A percentile compares a stretch with the other conserved stretches of the same genome.
phyloP scores from a whole-genome alignment of 2,329 filamentous ascomycete genomes.

The Fusarium azukiicola region DNA sequence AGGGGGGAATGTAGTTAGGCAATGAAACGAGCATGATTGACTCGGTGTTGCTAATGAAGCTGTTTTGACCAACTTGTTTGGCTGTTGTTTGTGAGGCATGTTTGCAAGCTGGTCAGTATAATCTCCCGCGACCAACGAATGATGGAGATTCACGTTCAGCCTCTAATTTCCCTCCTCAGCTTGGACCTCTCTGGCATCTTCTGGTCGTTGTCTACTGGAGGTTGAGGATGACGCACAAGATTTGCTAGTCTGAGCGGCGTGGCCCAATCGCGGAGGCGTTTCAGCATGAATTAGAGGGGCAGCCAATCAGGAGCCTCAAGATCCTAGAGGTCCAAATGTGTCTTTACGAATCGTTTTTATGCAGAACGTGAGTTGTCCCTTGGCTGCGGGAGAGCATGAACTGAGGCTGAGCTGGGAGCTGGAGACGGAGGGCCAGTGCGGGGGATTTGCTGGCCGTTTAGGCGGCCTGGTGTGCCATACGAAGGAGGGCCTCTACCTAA shows the following conservation, averaged over 20 bases:
- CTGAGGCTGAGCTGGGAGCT: slow-evolving; percentile 35
- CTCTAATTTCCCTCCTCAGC: slow-evolving; percentile 23
- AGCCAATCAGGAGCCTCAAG: neutral
- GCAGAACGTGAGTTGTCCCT: neutral
- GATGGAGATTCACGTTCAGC: neutral
- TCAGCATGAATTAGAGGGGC: slow-evolving; percentile 16
- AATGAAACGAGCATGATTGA: slow-evolving; percentile 24
- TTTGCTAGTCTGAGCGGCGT: slow-evolving; percentile 25
- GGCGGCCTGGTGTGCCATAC: slow-evolving; percentile 6
- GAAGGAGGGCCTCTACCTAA: too few species aligned
- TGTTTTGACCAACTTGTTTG: neutral
- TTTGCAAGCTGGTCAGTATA: neutral
- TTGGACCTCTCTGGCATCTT: slow-evolving; percentile 12
- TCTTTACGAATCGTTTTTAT: slow-evolving; percentile 12
- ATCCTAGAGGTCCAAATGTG: neutral
- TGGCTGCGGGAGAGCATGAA: neutral
- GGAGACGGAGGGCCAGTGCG: slow-evolving; percentile 32
- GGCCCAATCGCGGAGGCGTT: slow-evolving; percentile 23
- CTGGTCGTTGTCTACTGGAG: slow-evolving; percentile 17
- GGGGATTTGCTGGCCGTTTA: slow-evolving; percentile 38
- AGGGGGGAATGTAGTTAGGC: slow-evolving; percentile 3
- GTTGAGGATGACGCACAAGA: slow-evolving; percentile 1
- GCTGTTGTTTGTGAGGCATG: neutral
- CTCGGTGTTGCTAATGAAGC: slow-evolving; percentile 13
- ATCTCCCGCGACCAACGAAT: neutral